Evolutionary conservation across 257 asterid genomes (phyloP).

Genomic region (Solanum bulbocastanum): DNA sequence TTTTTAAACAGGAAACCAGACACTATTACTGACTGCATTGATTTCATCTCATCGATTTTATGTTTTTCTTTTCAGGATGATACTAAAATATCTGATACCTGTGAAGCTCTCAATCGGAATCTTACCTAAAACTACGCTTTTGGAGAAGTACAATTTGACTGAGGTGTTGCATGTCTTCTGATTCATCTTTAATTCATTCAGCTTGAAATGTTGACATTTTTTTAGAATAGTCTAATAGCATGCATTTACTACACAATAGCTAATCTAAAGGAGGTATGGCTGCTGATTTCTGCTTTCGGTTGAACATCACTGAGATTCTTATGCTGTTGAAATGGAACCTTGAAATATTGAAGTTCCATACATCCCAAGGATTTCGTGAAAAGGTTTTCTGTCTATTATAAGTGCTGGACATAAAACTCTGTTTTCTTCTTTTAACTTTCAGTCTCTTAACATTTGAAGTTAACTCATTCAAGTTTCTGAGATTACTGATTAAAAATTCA

Average conservation of each 20-base stretch:
- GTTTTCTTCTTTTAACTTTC: neutral
- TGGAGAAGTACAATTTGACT: conserved; percentile 61
- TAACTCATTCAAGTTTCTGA: neutral
- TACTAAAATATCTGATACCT: conserved; percentile 81
- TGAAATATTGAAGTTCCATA: neutral
- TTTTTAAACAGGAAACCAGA: neutral
- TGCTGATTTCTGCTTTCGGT: neutral
- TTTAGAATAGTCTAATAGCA: neutral
- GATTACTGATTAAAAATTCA: neutral
- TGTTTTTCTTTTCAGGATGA: conserved; percentile 49
- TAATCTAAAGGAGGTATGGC: neutral
- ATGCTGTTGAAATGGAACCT: neutral
- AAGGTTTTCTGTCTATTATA: neutral
- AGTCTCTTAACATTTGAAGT: neutral
- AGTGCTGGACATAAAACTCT: neutral
- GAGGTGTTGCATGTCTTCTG: conserved; percentile 48
- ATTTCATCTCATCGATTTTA: neutral
- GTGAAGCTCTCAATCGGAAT: conserved; percentile 91
- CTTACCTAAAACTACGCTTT: conserved; percentile 48
- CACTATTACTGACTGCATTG: neutral
- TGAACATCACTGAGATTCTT: neutral
- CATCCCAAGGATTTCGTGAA: neutral
- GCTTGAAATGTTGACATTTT: neutral
- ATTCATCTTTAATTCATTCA: neutral
- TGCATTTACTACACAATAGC: neutral